Base-by-base conservation (phyloP, 1,139 yeast genomes). In the Arxiozyma bovina region DNA sequence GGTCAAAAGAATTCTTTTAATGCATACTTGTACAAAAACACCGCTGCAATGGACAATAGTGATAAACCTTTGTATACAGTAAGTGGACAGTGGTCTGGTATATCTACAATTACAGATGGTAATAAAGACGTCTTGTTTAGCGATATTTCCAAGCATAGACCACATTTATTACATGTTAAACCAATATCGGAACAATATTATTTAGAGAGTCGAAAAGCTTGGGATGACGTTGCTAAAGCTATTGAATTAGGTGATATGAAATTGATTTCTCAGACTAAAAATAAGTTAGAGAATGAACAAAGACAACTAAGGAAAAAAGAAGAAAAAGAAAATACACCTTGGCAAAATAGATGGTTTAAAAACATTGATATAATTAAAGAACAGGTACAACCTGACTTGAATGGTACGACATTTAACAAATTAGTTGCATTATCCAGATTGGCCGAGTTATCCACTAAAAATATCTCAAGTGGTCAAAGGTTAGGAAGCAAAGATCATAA, bases 1-100 rank as follows among this genome's bases (percentile, higher is more conserved):
- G 99, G 99, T 61, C 91, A 90, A 77, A 91, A 90, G 75, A 91
- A 93, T 73, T 74, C 91, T 11, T 90, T 85, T 75, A 91, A 89
- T 73, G 95, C 96, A 42, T 79, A 91, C 65, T 79, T 91, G 55
- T 86, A 71, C 70, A 78, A 80, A 62, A 80, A 79, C 66, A 71
- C 71, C 54, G 72, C 77, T 42, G 77, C 78, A 21, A 74, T 83
- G 43, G 66, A 70, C 25, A 62, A 61, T 30, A 70, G 85, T 67
- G 82, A 79, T 52, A 80, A 82, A 57, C 87, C 94, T 1, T 70
- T 90, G 59, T 87, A 81, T 68, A 85, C 96, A 18, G 82, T 93
- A 57, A 68, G 77, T 51, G 99, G 99, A 48, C 97, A 90, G 73
- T 93, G 99, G 99, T 84, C 94, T 20, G 94, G 85, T 42, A 74